Evolutionary conservation across 495 filamentous ascomycete genomes (phyloP).

Genomic region (Tetracladium marchalianum): DNA sequence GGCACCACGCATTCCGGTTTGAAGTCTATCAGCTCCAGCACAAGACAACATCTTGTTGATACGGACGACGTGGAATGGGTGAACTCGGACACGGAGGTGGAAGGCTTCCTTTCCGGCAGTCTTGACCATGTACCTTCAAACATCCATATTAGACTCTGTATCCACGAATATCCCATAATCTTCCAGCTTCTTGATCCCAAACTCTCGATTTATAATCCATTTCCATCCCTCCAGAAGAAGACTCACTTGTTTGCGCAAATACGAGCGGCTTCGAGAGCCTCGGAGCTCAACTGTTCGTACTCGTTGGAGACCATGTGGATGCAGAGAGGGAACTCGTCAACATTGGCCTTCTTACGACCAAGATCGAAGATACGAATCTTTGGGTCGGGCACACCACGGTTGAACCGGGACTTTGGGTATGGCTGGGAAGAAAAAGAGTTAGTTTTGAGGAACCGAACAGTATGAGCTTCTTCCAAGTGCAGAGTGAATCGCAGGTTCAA

Average conservation of each 20-base stretch:
- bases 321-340: conserved; percentile 97
- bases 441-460: not conserved
- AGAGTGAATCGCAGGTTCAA: too few relatives aligned
- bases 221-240: not conserved
- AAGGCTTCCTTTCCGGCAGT: conserved; percentile 96
- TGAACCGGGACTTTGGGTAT: conserved; percentile 99
- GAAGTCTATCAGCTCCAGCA: conserved; percentile 98
- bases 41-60: conserved; percentile 99
- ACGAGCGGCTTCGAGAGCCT: conserved; percentile 97
- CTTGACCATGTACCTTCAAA: conserved; percentile 81
- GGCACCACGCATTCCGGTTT: conserved; percentile 99
- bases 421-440: conserved; percentile 42
- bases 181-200: not conserved
- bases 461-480: not conserved
- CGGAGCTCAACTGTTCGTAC: conserved; percentile 96
- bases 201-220: not conserved
- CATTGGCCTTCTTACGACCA: conserved; percentile 93
- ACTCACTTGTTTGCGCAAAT: conserved; percentile 96
- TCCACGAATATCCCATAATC: conserved; percentile 1
- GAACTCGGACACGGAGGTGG: conserved; percentile 95
- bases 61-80: conserved; percentile 98
- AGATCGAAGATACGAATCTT: conserved; percentile 99
- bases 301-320: conserved; percentile 99
- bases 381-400: conserved; percentile 98
- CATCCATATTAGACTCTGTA: conserved; percentile 4